Base-by-base conservation (phyloP, 208 protist genomes). In the Leptomonas pyrrhocoris region DNA sequence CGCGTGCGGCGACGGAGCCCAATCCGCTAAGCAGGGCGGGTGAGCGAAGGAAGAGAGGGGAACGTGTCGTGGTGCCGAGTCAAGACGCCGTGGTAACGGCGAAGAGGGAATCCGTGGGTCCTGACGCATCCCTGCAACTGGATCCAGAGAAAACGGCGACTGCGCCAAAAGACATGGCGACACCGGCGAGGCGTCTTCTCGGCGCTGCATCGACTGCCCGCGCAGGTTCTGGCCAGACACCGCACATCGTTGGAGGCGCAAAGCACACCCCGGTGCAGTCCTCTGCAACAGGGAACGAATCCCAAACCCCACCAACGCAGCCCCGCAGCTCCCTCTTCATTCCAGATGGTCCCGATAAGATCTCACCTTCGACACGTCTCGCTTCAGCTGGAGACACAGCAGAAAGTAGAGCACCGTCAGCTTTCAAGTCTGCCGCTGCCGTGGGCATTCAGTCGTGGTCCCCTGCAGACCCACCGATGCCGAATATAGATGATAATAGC, bases 401-500 rank as follows among this genome's bases (percentile, higher is more conserved):
- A n/a, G n/a, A n/a, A n/a, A n/a, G n/a, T n/a, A n/a, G n/a, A n/a
- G n/a, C n/a, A n/a, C n/a, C n/a, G n/a, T n/a, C n/a, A n/a, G n/a
- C n/a, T n/a, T n/a, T n/a, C n/a, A n/a, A n/a, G n/a, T n/a, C 28
- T 2, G 51, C 51, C 9, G 28, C 38, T 1, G 12, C 16, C 13
- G 51, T 15, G 6, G 57, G 49, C 38, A 49, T 62, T 11, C 57
- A 43, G 3, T 46, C 57, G 13, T 62, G 57, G 57, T 62, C 57
- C 23, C 57, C 57, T 5, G 40, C 40, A 34, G 31, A 40, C 25
- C 57, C 57, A 36, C 57, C 57, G 21, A 18, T 21, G n/a, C 40
- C 18, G 40, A 38, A 19, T 1, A 21, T 25, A 15, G 25, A 50
- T 19, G 11, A n/a, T 19, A 48, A 3, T 12, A 48, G 5, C 31